Conservation (phyloP, 208 protist species). For the Trypanosomatidae sp. region DNA sequence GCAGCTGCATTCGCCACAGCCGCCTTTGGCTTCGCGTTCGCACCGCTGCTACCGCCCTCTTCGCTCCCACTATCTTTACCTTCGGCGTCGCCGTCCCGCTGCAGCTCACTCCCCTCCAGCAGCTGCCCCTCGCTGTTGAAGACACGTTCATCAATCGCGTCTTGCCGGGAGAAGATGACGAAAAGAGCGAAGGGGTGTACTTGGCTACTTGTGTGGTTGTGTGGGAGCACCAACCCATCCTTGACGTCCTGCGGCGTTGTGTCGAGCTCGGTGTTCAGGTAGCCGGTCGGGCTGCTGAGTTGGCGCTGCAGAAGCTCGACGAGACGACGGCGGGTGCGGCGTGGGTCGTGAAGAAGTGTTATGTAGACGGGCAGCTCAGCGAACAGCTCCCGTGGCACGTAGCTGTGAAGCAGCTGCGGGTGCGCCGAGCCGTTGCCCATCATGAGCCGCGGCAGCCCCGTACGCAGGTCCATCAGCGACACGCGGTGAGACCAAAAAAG, state of each 20-base stretch:
- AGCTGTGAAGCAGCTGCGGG: slow-evolving; percentile 49
- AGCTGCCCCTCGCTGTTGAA: slow-evolving; percentile 26
- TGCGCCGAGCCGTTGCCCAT: slow-evolving; percentile 42
- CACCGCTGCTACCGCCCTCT: slow-evolving; percentile 2
- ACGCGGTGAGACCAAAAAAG: slow-evolving; percentile 64
- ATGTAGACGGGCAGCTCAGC: slow-evolving; percentile 74
- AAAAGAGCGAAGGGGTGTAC: slow-evolving; percentile 85
- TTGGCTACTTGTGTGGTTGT: slow-evolving; percentile 72
- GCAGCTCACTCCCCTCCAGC: slow-evolving; percentile 26
- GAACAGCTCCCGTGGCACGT: slow-evolving; percentile 72
- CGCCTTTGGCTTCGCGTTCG: not conserved
- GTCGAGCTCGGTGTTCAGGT: slow-evolving; percentile 72
- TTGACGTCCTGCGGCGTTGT: slow-evolving; percentile 60
- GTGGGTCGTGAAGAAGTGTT: slow-evolving; percentile 59
- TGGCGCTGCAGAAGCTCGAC: slow-evolving; percentile 83
- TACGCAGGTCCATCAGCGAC: slow-evolving; percentile 53
- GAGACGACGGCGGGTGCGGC: slow-evolving; percentile 59
- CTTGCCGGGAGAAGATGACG: slow-evolving; percentile 74
- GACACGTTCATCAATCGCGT: slow-evolving; percentile 48
- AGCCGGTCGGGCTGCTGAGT: slow-evolving; percentile 76
- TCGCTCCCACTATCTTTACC: not conserved
- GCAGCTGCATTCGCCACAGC: slow-evolving; percentile 3
- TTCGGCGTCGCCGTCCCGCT: not conserved
- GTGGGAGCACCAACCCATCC: slow-evolving; percentile 60
- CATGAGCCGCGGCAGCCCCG: slow-evolving; percentile 39